Conservation (phyloP, 352 stramenopile species). For the Phytophthora sansomeana region DNA sequence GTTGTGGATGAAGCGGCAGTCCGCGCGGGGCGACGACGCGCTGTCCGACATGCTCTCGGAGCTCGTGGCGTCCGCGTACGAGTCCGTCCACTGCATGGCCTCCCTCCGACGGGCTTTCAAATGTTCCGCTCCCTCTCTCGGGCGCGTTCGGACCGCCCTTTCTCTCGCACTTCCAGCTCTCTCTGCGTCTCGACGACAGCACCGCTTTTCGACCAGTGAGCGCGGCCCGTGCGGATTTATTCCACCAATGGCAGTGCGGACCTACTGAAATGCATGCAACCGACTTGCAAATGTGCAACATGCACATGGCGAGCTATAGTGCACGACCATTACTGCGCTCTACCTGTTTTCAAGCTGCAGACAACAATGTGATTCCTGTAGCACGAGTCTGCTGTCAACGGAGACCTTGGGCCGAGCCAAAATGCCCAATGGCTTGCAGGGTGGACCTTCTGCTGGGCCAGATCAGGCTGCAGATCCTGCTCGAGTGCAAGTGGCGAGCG, state of each 20-base stretch:
- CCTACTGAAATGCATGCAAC: conserved; percentile 15
- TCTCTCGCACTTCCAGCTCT: conserved; percentile 37
- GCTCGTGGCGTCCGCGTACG: conserved; percentile 10
- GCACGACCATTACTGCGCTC: neutral
- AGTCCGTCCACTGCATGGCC: conserved; percentile 31
- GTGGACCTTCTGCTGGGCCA: conserved; percentile 40
- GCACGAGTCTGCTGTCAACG: no score
- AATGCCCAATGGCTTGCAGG: neutral
- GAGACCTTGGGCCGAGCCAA: neutral
- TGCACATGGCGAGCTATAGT: conserved; percentile 8
- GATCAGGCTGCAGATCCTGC: conserved; percentile 30
- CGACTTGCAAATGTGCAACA: neutral
- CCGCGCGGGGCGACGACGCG: neutral
- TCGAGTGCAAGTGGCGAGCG: conserved; percentile 24
- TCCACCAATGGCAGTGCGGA: conserved; percentile 19
- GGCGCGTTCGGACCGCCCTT: neutral
- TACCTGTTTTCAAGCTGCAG: neutral
- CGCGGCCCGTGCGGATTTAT: neutral
- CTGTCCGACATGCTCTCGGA: conserved; percentile 29
- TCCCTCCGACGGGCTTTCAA: conserved; percentile 17
- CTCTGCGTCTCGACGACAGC: conserved; percentile 18
- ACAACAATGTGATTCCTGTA: no score
- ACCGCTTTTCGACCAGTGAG: conserved; percentile 20
- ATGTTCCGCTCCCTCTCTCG: conserved; percentile 5
- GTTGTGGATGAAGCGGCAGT: conserved; percentile 66